Evolutionary conservation across 2,329 filamentous ascomycete genomes (phyloP), one percentile per base, ranked within the genome.

Genomic region (Didymella glomerata): DNA sequence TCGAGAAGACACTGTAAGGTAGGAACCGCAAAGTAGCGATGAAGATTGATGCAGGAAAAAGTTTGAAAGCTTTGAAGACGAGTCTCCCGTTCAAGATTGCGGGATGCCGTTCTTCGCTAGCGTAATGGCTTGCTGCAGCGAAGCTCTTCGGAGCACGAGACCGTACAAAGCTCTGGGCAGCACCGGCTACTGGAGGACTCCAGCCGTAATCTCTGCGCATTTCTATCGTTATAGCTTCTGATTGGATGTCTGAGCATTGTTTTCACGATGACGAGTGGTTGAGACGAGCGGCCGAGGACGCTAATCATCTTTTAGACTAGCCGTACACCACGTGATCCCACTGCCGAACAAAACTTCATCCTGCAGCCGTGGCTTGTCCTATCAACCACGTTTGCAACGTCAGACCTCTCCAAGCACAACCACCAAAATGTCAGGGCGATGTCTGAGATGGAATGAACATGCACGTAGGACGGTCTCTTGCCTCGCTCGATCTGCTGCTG

Each of bases 401-500:
- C 47, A 51, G 32, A 27, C 20, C 16, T 24, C 32, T 27, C 18
- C 25, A 36, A 16, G 14, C n/a, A 27, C 41, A 27, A 25, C 34
- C 41, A 47, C 50, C 34, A 16, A 11, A 40, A 54, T 49, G 50
- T 11, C 8, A 42, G 24, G 46, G 46, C 50, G 50, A 46, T 24
- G 27, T 10, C 20, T 25, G 41, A 27, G 41, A 44, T 27, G 41
- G 18, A 9, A 44, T 24, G 38, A 41, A 24, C 13, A 24, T 24
- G 18, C 13, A 24, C 24, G 24, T 60, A 57, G 30, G 25, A 24
- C 24, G 40, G 75, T 77, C 75, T 77, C 74, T 56, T 71, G 67
- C 75, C 75, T 77, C 75, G 75, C 75, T 77, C 75, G 69, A 66
- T 74, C 73, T 57, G 65, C 67, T 71, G 65, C 58, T 61, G 48